Evolutionary conservation across 2,329 filamentous ascomycete species (phyloP), one percentile per base, ranked within the genome.

Genomic region (Fusarium brachygibbosum): DNA sequence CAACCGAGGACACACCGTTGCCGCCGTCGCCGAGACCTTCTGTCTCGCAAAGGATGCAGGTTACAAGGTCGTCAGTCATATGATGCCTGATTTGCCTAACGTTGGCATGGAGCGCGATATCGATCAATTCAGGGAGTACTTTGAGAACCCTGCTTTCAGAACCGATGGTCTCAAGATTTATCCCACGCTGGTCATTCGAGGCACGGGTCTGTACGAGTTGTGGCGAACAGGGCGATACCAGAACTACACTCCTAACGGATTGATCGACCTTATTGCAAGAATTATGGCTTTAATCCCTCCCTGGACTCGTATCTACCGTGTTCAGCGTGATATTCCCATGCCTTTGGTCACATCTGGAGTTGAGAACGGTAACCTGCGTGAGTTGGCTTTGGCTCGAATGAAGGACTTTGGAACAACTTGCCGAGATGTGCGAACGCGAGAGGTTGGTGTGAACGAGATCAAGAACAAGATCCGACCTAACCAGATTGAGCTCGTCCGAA

Each of bases 261-360:
- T 99, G 34, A 93, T 99, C 66, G 96, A 99, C 78, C 88, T 99
- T 17, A 94, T 99, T 1, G 97, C 96, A 5, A 90, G 96, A n/a
- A 99, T 99, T 53, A 83, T 99, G 66, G 96, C 96, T 0, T 86
- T 99, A 4, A 91, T 99, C 0, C 96, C 96, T 2, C 96, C 96
- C 2, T 99, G 96, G 96, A 99, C 97, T 0, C 90, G 96, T 67
- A 99, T 99, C 76, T 99, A 99, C 83, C 93, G 96, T 63, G 96
- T 99, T 0, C 96, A 99, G 83, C 90, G 96, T 78, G 96, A 99
- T 81, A 99, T 99, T 61, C 96, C 96, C n/a, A 99, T 99, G 96
- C 96, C 96, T 1, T 86, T 99, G 25, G 97, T 99, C n/a, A 98
- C 96, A 0, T 97, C 95, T 1, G 96, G 96, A 40, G 96, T 99